A percentile compares a stretch with the other conserved stretches of the same genome.
Evolutionary conservation across 1,139 yeast genomes (phyloP).

Genomic region (Scheffersomyces quercinus): DNA sequence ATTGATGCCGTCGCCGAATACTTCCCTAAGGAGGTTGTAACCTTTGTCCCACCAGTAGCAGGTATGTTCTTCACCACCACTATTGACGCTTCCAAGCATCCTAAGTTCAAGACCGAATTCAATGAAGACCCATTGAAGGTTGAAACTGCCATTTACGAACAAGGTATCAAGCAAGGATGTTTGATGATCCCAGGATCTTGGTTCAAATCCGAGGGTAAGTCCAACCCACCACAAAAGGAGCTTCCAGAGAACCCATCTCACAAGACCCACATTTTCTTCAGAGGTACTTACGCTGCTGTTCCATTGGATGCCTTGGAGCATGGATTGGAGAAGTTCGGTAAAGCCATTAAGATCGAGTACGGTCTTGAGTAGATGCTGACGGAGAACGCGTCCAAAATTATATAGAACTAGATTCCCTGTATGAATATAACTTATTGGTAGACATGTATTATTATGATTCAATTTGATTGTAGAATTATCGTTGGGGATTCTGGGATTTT

Average conservation of each 20-base stretch:
- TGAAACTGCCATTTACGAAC: constrained; percentile 66
- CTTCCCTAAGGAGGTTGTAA: constrained; percentile 59
- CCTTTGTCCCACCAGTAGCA: constrained; percentile 75
- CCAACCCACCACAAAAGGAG: constrained; percentile 51
- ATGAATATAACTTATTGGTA: too few species aligned
- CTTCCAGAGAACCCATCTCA: constrained; percentile 33
- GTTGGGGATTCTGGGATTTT: too few species aligned
- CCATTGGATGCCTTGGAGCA: constrained; percentile 57
- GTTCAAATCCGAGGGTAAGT: constrained; percentile 59
- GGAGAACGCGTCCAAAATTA: background rate
- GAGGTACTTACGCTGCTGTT: constrained; percentile 91
- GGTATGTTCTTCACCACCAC: constrained; percentile 90
- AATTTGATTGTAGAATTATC: too few species aligned
- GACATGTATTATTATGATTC: too few species aligned
- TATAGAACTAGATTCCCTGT: background rate
- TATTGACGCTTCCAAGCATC: constrained; percentile 78
- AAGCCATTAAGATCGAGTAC: constrained; percentile 51
- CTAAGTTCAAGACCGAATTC: constrained; percentile 56
- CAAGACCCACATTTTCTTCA: constrained; percentile 61
- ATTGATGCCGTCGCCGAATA: constrained; percentile 62
- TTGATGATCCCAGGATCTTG: constrained; percentile 89
- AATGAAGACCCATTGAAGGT: constrained; percentile 57
- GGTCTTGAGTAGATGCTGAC: constrained; percentile 17
- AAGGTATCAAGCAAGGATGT: constrained; percentile 63
- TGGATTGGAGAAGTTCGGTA: constrained; percentile 69